Evolutionary conservation across 257 asterid species (phyloP).

Genomic region (Cruciata laevipes): DNA sequence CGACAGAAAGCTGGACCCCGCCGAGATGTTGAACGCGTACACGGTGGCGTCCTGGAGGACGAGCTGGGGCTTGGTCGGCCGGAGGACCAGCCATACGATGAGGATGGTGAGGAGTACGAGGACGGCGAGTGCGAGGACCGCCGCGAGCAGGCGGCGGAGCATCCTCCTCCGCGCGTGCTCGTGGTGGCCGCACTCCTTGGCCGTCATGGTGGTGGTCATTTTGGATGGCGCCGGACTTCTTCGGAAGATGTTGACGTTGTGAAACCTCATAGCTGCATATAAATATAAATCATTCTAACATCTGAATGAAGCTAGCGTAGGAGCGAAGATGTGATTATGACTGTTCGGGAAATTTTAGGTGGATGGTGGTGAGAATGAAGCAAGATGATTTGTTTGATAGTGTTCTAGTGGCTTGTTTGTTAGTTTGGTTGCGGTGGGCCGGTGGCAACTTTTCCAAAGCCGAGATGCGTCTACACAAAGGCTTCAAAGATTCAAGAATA

Average conservation of each 20-base stretch:
- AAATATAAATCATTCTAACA: too few relatives aligned
- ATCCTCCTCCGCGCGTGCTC: slow-evolving; percentile 26
- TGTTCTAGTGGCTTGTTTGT: slow-evolving; percentile 3
- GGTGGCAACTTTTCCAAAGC: slow-evolving; percentile 1
- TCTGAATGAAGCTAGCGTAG: neutral
- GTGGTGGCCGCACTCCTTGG: slow-evolving; percentile 55
- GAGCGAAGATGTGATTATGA: neutral
- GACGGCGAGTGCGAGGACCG: slow-evolving; percentile 13
- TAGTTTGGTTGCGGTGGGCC: slow-evolving; percentile 8
- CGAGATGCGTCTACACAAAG: slow-evolving; percentile 14
- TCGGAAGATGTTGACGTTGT: too few relatives aligned
- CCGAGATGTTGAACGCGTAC: slow-evolving; percentile 52
- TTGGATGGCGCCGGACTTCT: neutral
- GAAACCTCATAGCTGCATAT: too few relatives aligned
- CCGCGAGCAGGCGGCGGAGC: slow-evolving; percentile 25
- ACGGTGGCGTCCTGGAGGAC: slow-evolving; percentile 65
- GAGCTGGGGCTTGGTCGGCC: slow-evolving; percentile 61
- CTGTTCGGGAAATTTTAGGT: slow-evolving; percentile 1
- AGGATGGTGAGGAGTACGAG: slow-evolving; percentile 43
- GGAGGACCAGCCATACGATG: slow-evolving; percentile 58
- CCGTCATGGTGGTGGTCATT: slow-evolving; percentile 27
- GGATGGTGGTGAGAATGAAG: slow-evolving; percentile 10
- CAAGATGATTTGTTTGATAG: neutral
- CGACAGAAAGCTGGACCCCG: slow-evolving; percentile 38
- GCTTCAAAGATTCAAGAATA: slow-evolving; percentile 12